Percentiles rank a stretch among this genome's conserved stretches.
Conservation (phyloP, 2,329 filamentous ascomycete genomes). For the Colletotrichum sp. region DNA sequence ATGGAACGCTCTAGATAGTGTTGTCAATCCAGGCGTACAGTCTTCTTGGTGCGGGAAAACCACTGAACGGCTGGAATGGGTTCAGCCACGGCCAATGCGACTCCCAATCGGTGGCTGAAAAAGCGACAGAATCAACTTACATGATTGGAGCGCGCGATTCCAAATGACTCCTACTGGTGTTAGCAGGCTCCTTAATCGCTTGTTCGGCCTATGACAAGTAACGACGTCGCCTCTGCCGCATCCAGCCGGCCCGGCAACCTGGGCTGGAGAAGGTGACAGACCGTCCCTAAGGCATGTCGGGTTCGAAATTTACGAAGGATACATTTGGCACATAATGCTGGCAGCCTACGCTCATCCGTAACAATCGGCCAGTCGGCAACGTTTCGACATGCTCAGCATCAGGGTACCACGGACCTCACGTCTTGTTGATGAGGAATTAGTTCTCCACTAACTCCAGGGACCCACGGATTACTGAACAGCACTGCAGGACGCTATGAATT, state of each 20-base stretch:
- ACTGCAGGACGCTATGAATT: neutral
- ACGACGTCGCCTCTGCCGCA: neutral
- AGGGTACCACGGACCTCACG: neutral
- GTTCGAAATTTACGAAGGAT: neutral
- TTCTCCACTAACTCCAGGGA: neutral
- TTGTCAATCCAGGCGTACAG: neutral
- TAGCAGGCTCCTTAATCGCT: neutral
- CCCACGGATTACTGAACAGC: constrained; percentile 6
- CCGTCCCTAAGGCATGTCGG: neutral
- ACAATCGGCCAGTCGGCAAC: neutral
- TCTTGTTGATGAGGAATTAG: neutral
- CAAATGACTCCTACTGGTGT: neutral
- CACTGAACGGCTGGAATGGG: neutral
- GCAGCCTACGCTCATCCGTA: neutral
- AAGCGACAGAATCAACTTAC: neutral
- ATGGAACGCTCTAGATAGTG: neutral
- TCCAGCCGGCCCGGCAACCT: neutral
- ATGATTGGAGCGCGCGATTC: neutral
- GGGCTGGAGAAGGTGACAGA: neutral
- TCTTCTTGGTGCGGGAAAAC: neutral
- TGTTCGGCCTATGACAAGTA: neutral
- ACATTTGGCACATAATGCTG: neutral
- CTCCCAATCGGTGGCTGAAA: neutral
- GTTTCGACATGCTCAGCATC: neutral
- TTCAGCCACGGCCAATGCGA: neutral